These are phyloP conservation scores for Globisporangium radiosum DNA, from an alignment of 352 stramenopile species.

Conservation along the genomic window DNA sequence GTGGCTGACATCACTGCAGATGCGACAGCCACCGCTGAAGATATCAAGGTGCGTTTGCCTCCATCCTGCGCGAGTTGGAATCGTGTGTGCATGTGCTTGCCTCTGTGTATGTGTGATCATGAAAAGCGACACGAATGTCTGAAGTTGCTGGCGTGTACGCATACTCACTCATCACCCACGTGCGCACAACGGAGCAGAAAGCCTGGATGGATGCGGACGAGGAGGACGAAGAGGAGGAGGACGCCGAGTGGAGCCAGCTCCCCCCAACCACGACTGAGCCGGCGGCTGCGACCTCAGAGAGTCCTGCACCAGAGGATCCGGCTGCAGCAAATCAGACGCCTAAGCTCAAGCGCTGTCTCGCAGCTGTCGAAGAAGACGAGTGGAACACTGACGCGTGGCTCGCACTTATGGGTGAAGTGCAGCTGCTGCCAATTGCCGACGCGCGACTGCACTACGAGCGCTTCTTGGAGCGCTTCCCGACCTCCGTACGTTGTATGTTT, in stretches of 20 bases:
- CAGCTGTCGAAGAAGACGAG: slow-evolving; percentile 40
- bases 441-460: slow-evolving; percentile 72
- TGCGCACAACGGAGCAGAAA: slow-evolving; percentile 21
- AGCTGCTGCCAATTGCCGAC: slow-evolving; percentile 54
- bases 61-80: background rate
- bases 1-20: background rate
- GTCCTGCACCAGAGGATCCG: background rate
- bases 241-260: slow-evolving; percentile 67
- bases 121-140: background rate
- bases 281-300: background rate
- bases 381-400: slow-evolving; percentile 81
- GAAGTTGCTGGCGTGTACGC: background rate
- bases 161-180: background rate
- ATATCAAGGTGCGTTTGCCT: background rate
- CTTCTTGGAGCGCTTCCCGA: slow-evolving; percentile 66
- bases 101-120: background rate
- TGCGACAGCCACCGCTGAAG: background rate
- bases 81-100: background rate
- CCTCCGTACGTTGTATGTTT: slow-evolving; percentile 25
- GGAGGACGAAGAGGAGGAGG: slow-evolving; percentile 78
- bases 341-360: slow-evolving; percentile 58
- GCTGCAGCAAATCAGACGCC: slow-evolving; percentile 22
- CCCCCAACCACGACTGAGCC: background rate
- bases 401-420: slow-evolving; percentile 71
- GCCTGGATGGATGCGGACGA: slow-evolving; percentile 73